Conservation (phyloP, 768 basidiomycete species). For the Leccinum disarticulatum region DNA sequence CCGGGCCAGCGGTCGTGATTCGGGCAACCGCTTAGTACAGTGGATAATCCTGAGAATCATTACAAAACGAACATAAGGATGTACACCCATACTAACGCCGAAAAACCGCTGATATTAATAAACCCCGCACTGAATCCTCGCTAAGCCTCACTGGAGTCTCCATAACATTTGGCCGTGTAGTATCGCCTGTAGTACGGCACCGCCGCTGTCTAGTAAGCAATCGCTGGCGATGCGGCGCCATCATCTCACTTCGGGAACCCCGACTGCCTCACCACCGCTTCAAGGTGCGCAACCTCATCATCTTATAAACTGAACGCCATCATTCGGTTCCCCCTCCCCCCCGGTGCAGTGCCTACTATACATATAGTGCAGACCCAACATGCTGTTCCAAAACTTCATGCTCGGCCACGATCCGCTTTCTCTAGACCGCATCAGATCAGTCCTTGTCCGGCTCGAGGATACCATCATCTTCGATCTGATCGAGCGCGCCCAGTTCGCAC, state of each 20-base stretch:
- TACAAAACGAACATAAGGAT: too few species aligned
- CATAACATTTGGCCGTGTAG: not conserved
- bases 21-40: not conserved
- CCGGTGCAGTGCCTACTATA: not conserved
- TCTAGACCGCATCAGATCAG: constrained; percentile 83
- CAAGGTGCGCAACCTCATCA: not conserved
- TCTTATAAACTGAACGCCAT: constrained; percentile 14
- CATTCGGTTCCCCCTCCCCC: too few species aligned
- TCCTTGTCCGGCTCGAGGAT: constrained; percentile 90
- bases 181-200: too few species aligned
- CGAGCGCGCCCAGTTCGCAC: constrained; percentile 95
- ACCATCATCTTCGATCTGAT: constrained; percentile 99
- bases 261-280: not conserved
- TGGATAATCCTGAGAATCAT: too few species aligned
- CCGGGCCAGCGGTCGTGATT: not conserved
- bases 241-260: too few species aligned
- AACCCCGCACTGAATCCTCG: not conserved
- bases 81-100: not conserved
- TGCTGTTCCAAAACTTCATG: constrained; percentile 69
- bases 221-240: too few species aligned
- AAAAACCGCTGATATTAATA: not conserved
- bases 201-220: too few species aligned
- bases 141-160: not conserved
- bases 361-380: constrained; percentile 19
- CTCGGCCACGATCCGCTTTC: constrained; percentile 74